Conservation (phyloP, 2,329 filamentous ascomycete species). For the Sarocladium brachiariae region DNA sequence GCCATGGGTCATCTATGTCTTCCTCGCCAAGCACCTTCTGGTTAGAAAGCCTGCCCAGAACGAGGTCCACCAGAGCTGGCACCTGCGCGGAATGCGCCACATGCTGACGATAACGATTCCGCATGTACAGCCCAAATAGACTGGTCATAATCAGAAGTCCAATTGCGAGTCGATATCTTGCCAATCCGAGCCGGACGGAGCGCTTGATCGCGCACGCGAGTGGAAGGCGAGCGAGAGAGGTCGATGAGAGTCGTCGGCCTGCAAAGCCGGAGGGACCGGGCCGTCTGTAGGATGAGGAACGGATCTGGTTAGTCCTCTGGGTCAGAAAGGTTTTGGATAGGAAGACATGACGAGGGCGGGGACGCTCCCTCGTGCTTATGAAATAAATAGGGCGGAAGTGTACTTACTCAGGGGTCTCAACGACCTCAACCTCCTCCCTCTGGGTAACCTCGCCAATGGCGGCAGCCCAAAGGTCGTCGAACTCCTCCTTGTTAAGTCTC, state of each 20-base stretch:
- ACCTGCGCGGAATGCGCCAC: constrained; percentile 63
- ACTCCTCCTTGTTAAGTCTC: constrained; percentile 79
- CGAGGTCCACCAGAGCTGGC: constrained; percentile 77
- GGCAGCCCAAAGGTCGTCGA: constrained; percentile 77
- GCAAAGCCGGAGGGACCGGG: constrained; percentile 55
- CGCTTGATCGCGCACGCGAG: constrained; percentile 74
- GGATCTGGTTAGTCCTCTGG: constrained; percentile 79
- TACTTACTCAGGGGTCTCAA: constrained; percentile 45
- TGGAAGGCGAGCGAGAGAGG: constrained; percentile 86
- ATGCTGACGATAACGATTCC: constrained; percentile 54
- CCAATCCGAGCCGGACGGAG: constrained; percentile 72
- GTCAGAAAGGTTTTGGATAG: constrained; percentile 38
- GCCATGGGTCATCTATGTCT: constrained; percentile 64
- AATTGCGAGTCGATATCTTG: constrained; percentile 83
- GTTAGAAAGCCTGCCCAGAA: constrained; percentile 71
- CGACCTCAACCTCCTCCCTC: constrained; percentile 52
- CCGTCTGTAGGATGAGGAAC: constrained; percentile 65
- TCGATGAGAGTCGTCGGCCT: constrained; percentile 64
- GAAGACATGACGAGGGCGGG: constrained; percentile 11
- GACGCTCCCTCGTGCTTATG: constrained; percentile 10
- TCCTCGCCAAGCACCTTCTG: constrained; percentile 77
- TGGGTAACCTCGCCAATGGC: constrained; percentile 66
- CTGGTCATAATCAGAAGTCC: constrained; percentile 50
- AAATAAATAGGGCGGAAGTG: constrained; percentile 13
- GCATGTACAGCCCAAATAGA: constrained; percentile 53